Base-by-base conservation (phyloP, 208 protist species). In the Phytomonas sp. region DNA sequence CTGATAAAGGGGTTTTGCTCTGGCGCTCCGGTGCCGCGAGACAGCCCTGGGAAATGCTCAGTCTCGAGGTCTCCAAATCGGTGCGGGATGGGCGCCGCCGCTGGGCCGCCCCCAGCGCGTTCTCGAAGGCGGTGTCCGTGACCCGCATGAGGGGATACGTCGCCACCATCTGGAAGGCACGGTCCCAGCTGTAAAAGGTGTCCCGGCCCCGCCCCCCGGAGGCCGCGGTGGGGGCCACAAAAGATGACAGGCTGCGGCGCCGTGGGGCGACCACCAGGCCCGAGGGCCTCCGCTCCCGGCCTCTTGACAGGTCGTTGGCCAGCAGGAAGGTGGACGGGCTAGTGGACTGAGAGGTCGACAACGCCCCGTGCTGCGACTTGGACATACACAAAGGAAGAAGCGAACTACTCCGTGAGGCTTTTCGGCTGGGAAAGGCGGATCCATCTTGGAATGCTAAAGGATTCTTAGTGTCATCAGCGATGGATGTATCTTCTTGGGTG, bases 101-200 rank as follows among this genome's bases (percentile, higher is more conserved):
- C 29, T 72, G 72, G 17, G 73, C 66, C 62, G 74, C 69, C 40
- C 75, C 71, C 26, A 88, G 71, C 36, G 70, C 76, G 70, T 90
- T 93, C 66, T 88, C 84, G 71, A 93, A 96, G 8, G 86, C 85
- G 4, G 90, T 96, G 11, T 75, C 81, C 6, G 51, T 64, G 2
- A 96, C 84, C 20, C 71, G 46, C 85, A 96, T 93, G 65, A 87
- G 66, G 4, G 90, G 87, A 71, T 93, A 93, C 13, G 81, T 77
- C 29, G 73, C 67, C 40, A 91, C 72, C 83, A 96, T 91, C 32
- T 80, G 72, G 7, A 89, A 46, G 2, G 86, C 84, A 7, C 81
- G 83, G 5, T 85, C 76, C 9, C 88, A 36, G 17, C 70, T 65
- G 8, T 75, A 33, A 0, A 67, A 70, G 6, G 75, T 20, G 29